Base-by-base conservation (phyloP, 2,329 filamentous ascomycete species). In the Colletotrichum kahawae region DNA sequence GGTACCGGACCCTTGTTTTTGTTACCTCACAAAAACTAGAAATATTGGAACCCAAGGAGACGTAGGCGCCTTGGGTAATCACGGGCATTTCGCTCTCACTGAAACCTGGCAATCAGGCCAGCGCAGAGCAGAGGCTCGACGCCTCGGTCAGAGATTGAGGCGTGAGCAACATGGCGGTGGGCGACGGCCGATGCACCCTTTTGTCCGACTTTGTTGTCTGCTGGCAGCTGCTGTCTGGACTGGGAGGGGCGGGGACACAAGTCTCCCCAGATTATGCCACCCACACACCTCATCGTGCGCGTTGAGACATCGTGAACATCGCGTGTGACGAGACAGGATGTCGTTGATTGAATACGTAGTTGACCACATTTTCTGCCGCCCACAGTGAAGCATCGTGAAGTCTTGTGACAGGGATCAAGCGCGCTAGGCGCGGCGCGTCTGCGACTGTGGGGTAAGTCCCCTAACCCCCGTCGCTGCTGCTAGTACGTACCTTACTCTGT, bases 1-100 rank as follows among this genome's bases (percentile, higher is more conserved):
- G 24, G 27, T 70, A 33, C 36, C 33, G 36, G 21, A 76, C 43
- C 59, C 75, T 34, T 56, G 63, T 48, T 77, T 73, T 13, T 31
- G 78, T 82, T 82, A 81, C 80, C 79, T 80, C 79, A 82, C 73
- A 76, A 67, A 80, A 82, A 80, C 29, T 77, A 66, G 71, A 66
- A 43, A 62, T 48, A 48, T 63, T 34, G 54, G 54, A n/a, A 64
- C 36, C 70, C 69, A 70, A 75, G 69, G 43, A 73, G 63, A 68
- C 43, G 56, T 24, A 75, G 60, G n/a, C 74, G 33, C 51, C 31
- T 27, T 14, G 67, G 24, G 31, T 7, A 24, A 66, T 56, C 59
- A 36, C 56, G 29, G 63, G 29, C 18, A 34, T 54, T 21, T 74
- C 57, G 51, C 27, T 74, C 24, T 74, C 57, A 59, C 24, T 74